Conservation (phyloP, 768 basidiomycete genomes). For the Cystofilobasidium bisporidii region DNA sequence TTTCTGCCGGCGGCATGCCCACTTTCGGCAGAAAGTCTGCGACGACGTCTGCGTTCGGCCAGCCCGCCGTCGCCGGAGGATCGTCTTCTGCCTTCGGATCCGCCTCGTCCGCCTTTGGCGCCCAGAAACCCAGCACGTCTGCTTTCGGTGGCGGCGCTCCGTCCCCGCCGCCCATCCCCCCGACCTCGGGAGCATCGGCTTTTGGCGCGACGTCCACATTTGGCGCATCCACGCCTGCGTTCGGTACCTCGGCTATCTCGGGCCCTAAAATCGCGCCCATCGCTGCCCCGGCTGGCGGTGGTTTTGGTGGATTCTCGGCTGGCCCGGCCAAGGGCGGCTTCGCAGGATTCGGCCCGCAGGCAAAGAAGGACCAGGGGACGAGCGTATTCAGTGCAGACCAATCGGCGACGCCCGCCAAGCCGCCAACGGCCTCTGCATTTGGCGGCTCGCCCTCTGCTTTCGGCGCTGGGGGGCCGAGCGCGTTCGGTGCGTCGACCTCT, state of each 20-base stretch:
- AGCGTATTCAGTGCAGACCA: no score
- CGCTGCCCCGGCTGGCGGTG: background rate
- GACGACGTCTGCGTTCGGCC: slow-evolving; percentile 14
- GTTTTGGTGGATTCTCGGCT: slow-evolving; percentile 9
- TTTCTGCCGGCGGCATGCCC: background rate
- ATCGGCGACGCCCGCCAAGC: slow-evolving; percentile 8
- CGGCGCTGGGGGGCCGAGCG: background rate
- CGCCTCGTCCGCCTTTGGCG: slow-evolving; percentile 19
- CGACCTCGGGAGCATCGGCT: slow-evolving; percentile 1
- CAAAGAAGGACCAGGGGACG: background rate
- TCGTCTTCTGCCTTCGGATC: slow-evolving; percentile 10
- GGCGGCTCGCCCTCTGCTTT: background rate
- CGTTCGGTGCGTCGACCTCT: background rate
- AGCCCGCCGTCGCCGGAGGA: background rate
- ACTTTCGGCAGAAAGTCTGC: no score
- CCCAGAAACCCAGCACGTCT: slow-evolving; percentile 6
- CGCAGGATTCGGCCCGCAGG: background rate
- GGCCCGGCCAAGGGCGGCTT: background rate
- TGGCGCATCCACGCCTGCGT: slow-evolving; percentile 1
- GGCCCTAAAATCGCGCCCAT: slow-evolving; percentile 23
- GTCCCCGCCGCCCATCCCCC: background rate
- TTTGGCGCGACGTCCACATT: slow-evolving; percentile 9
- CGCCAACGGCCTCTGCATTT: background rate
- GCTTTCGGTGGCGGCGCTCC: background rate
- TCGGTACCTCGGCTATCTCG: slow-evolving; percentile 10